Conservation (phyloP, 345 rosid species). For the Eucalyptus albens region DNA sequence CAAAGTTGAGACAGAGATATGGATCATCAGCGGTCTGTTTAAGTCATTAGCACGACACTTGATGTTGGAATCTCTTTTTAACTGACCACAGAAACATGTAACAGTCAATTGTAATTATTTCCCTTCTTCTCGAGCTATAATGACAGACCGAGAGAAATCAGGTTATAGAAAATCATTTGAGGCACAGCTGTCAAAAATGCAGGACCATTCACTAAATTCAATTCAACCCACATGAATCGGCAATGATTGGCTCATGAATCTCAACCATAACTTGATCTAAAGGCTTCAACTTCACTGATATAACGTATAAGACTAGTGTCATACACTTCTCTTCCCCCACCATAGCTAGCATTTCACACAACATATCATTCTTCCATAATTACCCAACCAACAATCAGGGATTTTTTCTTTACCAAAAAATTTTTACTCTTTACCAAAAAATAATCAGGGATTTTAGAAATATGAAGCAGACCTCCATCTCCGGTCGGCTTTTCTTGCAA, state of each 20-base stretch:
- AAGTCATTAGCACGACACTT: not conserved
- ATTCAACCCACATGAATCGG: not conserved
- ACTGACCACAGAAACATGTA: not conserved
- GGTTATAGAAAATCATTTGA: not conserved
- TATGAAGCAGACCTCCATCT: slow-evolving; percentile 13
- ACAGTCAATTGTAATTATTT: too few species aligned
- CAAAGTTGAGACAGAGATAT: not conserved
- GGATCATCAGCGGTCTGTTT: not conserved
- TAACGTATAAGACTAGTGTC: not conserved
- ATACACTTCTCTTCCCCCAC: not conserved
- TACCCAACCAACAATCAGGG: not conserved
- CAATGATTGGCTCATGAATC: not conserved
- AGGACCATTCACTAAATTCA: not conserved
- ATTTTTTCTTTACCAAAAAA: too few species aligned
- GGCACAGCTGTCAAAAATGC: not conserved
- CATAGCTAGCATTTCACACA: not conserved
- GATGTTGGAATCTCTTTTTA: not conserved
- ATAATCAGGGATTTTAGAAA: not conserved
- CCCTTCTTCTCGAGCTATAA: too few species aligned
- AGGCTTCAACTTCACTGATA: not conserved
- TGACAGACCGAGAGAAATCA: not conserved
- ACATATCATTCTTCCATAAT: not conserved
- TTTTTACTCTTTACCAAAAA: too few species aligned
- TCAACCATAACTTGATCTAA: not conserved
- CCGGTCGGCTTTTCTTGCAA: not conserved